Evolutionary conservation across 1,284 basidiomycete species (phyloP), one percentile per base, ranked within the genome.

Genomic region (Blastosporella zonata): DNA sequence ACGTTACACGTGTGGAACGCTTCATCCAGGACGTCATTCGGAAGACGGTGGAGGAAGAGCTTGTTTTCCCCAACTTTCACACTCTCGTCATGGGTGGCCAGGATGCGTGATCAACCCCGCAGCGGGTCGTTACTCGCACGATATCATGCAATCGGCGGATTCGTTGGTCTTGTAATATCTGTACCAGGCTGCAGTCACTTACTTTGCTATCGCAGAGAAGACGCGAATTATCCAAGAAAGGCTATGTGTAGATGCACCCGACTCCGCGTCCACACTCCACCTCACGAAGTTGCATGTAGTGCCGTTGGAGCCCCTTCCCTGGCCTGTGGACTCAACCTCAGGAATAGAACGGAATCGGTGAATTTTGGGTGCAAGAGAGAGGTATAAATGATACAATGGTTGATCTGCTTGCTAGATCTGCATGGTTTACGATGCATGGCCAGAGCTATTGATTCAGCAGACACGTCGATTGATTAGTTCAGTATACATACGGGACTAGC

Each of bases 21-120:
- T 99, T 99, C 66, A 90, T 98, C 43, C 87, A 93, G 64, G 94
- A 99, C 59, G 87, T 97, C 35, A 87, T 98, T 50, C 78, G 97
- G 49, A 97, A 93, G 67, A 94, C 92, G 1, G 73, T 99, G 46
- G 93, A 97, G 63, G 91, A 95, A 61, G 93, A 96, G 68, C 76
- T 96, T 22, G 90, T 95, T 6, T 96, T 93, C 69, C 93, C 93
- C 18, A 95, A 95, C 65, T 96, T 93, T 65, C 90, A 94, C 68
- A 94, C 92, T 0, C 67, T 93, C 49, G 67, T 89, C 28, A 73
- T 87, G 67, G 78, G 74, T 0, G 81, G 80, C 17, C 54, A 47
- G 46, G 55, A 40, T 39, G 44, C 42, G 12, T 50, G 34, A 42
- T 37, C 10, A 10, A 43, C 6, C 29, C 12, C 6, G 25, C 25